Percentiles rank a stretch among this genome's conserved stretches.
phyloP scores from a whole-genome alignment of 148 eudicot genomes.

The Pharnaceum exiguum region DNA sequence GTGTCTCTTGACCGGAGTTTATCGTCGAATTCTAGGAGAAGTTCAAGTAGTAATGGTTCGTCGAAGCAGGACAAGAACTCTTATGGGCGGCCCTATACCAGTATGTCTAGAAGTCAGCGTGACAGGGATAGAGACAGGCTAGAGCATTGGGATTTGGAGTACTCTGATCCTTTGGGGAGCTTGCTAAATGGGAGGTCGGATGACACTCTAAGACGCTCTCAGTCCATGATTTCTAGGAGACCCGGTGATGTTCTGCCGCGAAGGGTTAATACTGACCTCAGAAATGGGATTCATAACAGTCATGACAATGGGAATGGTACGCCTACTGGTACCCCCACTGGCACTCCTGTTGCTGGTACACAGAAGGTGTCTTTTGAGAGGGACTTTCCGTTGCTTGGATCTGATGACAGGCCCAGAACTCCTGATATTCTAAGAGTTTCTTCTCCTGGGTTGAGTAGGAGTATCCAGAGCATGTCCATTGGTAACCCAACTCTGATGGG shows the following conservation, averaged over 20 bases:
- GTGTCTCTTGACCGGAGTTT: slow-evolving; percentile 38
- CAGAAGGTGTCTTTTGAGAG: slow-evolving; percentile 62
- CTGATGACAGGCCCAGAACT: slow-evolving; percentile 58
- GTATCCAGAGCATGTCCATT: slow-evolving; percentile 55
- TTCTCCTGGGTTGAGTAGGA: slow-evolving; percentile 65
- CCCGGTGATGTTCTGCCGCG: slow-evolving; percentile 40
- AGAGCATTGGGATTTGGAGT: slow-evolving; percentile 59
- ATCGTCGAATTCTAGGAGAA: slow-evolving; percentile 57
- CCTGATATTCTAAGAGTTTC: slow-evolving; percentile 56
- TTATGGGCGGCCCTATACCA: slow-evolving; percentile 47
- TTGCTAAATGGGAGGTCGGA: slow-evolving; percentile 42
- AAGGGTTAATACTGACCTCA: slow-evolving; percentile 24
- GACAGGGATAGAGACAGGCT: slow-evolving; percentile 62
- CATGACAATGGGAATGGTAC: slow-evolving; percentile 34
- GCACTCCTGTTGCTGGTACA: slow-evolving; percentile 24
- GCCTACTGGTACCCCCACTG: slow-evolving; percentile 27
- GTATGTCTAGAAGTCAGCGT: slow-evolving; percentile 58
- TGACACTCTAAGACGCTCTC: slow-evolving; percentile 55
- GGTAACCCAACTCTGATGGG: slow-evolving; percentile 48
- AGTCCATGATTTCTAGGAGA: slow-evolving; percentile 54
- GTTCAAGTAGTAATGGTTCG: slow-evolving; percentile 61
- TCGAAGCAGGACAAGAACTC: slow-evolving; percentile 48
- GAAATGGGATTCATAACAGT: slow-evolving; percentile 22
- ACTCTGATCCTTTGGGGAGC: slow-evolving; percentile 54
- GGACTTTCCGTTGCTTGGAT: slow-evolving; percentile 73